Base-by-base conservation (phyloP, 176 grass and related monocot genomes). In the Ensete ventricosum region DNA sequence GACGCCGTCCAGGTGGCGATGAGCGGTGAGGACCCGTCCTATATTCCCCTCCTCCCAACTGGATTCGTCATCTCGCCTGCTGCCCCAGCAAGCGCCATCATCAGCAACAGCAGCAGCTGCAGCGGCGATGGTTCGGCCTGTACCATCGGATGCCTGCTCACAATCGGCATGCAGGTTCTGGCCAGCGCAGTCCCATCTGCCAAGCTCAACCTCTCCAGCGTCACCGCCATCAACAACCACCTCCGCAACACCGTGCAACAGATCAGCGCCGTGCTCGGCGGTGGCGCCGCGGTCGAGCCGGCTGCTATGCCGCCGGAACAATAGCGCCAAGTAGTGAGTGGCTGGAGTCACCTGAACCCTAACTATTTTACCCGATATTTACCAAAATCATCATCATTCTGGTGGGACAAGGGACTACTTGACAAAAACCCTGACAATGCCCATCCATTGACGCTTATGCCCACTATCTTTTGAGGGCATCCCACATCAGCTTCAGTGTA, bases 1-100 rank as follows among this genome's bases (percentile, higher is more conserved):
- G 96, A 94, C 17, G 86, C 96, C 11, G 90, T 99, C 64, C 90
- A 99, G 80, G 88, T 93, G 67, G 87, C 88, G 14, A 99, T 99
- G 91, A 91, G 86, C 34, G 96, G 96, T 14, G 88, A 94, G 70
- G 96, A 99, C 50, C 88, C 90, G 27, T 94, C 96, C 64, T 94
- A 87, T 81, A 95, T 99, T 27, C 81, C 91, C 34, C 90, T 99
- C 52, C 96, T 99, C 4, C 95, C 96, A 0, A 82, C 86, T 24
- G 96, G 96, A 1, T 99, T 99, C 16, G 86, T 89, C 54, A 89
- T 94, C 81, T 94, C 83, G 67, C 96, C 95, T 11, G 54, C 54
- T 27, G 78, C 74, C 21, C 86, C 94, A n/a, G 50, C 65, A 1
- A 66, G 55, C 17, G 57, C 66, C 50, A 57, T 76, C 50, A 57